Evolutionary conservation across 495 filamentous ascomycete species (phyloP).

Genomic region (Penicillium bovifimosum): DNA sequence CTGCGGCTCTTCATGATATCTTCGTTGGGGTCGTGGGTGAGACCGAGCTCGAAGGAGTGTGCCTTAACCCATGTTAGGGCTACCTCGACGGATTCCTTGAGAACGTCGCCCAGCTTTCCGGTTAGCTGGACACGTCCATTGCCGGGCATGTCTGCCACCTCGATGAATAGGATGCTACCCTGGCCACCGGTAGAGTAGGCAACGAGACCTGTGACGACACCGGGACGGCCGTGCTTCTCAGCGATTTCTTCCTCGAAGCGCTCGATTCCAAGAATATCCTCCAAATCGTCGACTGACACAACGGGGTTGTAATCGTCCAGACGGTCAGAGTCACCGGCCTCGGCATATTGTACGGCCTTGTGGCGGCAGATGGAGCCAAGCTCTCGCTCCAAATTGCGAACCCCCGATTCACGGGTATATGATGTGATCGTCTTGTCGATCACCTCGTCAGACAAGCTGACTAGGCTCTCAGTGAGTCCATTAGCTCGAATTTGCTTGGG

Average conservation of each 20-base stretch:
- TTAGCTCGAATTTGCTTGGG: slow-evolving; percentile 87
- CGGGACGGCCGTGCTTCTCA: slow-evolving; percentile 79
- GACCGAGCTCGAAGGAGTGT: slow-evolving; percentile 84
- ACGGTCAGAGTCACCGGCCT: slow-evolving; percentile 73
- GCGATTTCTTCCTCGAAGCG: slow-evolving; percentile 94
- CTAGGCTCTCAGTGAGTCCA: slow-evolving; percentile 67
- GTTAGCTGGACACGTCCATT: slow-evolving; percentile 92
- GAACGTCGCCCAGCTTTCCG: slow-evolving; percentile 94
- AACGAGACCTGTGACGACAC: slow-evolving; percentile 94
- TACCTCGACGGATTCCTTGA: slow-evolving; percentile 96
- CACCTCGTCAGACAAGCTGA: slow-evolving; percentile 72
- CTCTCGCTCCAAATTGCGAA: slow-evolving; percentile 93
- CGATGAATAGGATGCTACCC: slow-evolving; percentile 96
- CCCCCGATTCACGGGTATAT: slow-evolving; percentile 96
- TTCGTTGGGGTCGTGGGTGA: slow-evolving; percentile 72
- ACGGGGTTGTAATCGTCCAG: slow-evolving; percentile 66
- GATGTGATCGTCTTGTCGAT: slow-evolving; percentile 90
- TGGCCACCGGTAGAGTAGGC: slow-evolving; percentile 93
- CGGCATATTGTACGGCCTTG: slow-evolving; percentile 92
- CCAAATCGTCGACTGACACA: slow-evolving; percentile 72
- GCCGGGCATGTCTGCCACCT: slow-evolving; percentile 96
- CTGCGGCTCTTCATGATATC: slow-evolving; percentile 95
- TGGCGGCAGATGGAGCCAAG: slow-evolving; percentile 89
- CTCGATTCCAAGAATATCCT: slow-evolving; percentile 88
- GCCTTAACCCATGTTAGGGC: slow-evolving; percentile 95